These are phyloP conservation scores for Hemileccinum rubropunctum DNA, from an alignment of 768 basidiomycete species.

Conservation along the genomic window DNA sequence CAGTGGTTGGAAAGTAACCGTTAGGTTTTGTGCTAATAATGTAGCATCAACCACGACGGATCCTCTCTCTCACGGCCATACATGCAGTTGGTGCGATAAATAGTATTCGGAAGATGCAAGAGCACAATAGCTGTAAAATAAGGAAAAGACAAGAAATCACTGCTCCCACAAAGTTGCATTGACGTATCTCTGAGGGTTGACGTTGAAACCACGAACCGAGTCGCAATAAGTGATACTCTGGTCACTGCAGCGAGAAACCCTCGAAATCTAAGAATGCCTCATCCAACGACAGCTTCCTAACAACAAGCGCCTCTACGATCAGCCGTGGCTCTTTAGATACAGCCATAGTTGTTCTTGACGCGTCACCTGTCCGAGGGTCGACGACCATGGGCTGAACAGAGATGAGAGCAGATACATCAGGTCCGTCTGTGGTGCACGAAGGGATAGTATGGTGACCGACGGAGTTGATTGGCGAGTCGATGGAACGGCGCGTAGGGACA, in stretches of 20 bases:
- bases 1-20: too few relatives aligned
- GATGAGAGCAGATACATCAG: conserved; percentile 27
- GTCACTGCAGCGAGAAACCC: conserved; percentile 42
- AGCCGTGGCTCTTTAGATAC: conserved; percentile 43
- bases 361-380: conserved; percentile 11
- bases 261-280: conserved; percentile 78
- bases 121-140: neutral
- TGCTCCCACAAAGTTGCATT: too few relatives aligned
- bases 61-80: too few relatives aligned
- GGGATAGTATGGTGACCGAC: conserved; percentile 1
- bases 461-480: neutral
- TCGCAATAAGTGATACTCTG: too few relatives aligned
- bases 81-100: neutral
- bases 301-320: conserved; percentile 79
- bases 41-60: too few relatives aligned
- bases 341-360: neutral
- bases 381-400: conserved; percentile 33
- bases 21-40: too few relatives aligned
- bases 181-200: neutral
- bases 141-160: neutral
- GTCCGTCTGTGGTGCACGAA: conserved; percentile 1
- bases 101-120: neutral
- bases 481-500: conserved; percentile 5
- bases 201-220: too few relatives aligned
- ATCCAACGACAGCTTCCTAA: conserved; percentile 71